Conservation (phyloP, 192 early-diverging fungal genomes). For the Chytriomyces hyalinus region DNA sequence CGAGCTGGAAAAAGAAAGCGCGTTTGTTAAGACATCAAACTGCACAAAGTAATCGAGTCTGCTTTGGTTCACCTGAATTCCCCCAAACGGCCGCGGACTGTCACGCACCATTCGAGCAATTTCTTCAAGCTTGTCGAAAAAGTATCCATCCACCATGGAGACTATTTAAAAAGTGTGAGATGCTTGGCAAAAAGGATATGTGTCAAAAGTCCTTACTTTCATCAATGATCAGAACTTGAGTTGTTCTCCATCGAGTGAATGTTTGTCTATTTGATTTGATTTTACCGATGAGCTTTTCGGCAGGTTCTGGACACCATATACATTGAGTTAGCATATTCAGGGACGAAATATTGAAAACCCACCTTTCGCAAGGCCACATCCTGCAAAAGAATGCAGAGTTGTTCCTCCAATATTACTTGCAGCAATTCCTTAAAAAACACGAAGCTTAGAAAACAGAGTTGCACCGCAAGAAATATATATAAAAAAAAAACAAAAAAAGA, state of each 20-base stretch:
- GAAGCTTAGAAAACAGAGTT: neutral
- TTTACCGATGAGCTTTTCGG: neutral
- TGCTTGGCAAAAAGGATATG: neutral
- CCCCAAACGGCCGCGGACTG: conserved; percentile 51
- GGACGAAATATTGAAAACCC: neutral
- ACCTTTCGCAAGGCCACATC: conserved; percentile 47
- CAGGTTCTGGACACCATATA: neutral
- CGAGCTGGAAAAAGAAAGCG: conserved; percentile 28
- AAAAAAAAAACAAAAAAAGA: neutral
- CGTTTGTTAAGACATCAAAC: neutral
- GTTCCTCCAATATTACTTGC: conserved; percentile 64
- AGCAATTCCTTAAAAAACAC: conserved; percentile 56
- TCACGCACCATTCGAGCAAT: conserved; percentile 39
- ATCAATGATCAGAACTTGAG: conserved; percentile 56
- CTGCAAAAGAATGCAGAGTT: conserved; percentile 66
- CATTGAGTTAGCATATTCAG: neutral
- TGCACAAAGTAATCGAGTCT: neutral
- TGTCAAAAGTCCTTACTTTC: conserved; percentile 40
- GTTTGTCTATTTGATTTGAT: conserved; percentile 21
- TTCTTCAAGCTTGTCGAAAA: conserved; percentile 54
- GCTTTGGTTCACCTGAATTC: conserved; percentile 44
- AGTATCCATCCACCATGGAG: conserved; percentile 57
- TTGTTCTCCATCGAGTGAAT: conserved; percentile 37
- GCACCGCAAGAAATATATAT: neutral
- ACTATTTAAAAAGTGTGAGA: conserved; percentile 25